phyloP scores from a whole-genome alignment of 192 early-diverging fungal species.

The Podochytrium sp. region DNA sequence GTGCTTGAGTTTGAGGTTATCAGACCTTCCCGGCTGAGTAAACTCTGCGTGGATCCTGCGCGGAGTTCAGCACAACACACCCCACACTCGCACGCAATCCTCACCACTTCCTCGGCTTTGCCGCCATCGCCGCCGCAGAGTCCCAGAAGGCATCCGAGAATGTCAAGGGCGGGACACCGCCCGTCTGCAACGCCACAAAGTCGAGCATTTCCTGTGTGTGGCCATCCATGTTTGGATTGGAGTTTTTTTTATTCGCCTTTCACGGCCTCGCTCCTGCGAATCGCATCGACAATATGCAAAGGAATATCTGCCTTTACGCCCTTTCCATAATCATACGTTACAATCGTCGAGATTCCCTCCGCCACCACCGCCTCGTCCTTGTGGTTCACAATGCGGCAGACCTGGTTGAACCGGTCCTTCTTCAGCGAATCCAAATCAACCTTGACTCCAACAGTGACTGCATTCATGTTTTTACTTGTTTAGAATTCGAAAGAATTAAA shows the following conservation, averaged over 20 bases:
- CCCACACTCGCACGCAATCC: background rate
- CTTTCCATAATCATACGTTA: constrained; percentile 43
- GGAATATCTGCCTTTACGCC: constrained; percentile 45
- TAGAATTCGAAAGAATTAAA: background rate
- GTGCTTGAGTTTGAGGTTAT: constrained; percentile 56
- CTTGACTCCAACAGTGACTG: constrained; percentile 11
- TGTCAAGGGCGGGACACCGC: background rate
- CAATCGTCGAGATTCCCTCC: constrained; percentile 35
- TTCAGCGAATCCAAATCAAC: constrained; percentile 15
- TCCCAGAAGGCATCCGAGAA: background rate
- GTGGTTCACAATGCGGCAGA: constrained; percentile 44
- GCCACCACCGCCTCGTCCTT: constrained; percentile 44
- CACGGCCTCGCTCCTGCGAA: background rate
- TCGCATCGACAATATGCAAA: background rate
- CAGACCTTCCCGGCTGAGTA: background rate
- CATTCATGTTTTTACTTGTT: background rate
- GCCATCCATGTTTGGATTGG: no score
- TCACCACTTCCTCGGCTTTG: background rate
- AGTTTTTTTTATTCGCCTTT: background rate
- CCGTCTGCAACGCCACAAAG: no score
- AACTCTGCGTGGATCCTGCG: background rate
- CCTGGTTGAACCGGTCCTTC: constrained; percentile 43
- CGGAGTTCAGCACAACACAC: background rate
- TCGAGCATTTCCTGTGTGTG: no score
- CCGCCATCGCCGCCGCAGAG: background rate